These are phyloP conservation scores for Clohesyomyces aquaticus DNA, from an alignment of 495 filamentous ascomycete genomes.

Conservation along the genomic window DNA sequence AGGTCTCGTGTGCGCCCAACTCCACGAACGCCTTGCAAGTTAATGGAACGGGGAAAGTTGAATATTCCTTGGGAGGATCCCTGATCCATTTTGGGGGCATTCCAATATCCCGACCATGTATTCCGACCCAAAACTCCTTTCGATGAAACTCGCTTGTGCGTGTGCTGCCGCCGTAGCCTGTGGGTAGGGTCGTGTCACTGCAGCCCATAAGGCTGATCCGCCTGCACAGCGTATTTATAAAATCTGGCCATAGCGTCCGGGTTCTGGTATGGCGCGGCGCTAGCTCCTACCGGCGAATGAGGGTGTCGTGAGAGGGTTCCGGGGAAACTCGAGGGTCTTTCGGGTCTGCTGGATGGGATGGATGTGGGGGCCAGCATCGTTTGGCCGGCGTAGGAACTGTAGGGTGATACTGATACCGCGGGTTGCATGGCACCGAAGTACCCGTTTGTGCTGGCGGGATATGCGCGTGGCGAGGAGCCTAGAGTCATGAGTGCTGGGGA, in stretches of 20 bases:
- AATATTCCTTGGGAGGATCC: too few species aligned
- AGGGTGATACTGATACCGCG: not conserved
- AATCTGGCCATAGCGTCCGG: slow-evolving; percentile 16
- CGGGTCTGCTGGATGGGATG: not conserved
- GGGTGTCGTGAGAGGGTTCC: not conserved
- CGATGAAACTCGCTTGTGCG: too few species aligned
- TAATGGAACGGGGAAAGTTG: too few species aligned
- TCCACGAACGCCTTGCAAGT: too few species aligned
- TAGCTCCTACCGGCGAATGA: not conserved
- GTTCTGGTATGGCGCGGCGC: slow-evolving; percentile 15
- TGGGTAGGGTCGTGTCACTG: too few species aligned
- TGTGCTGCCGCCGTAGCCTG: too few species aligned
- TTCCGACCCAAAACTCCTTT: too few species aligned
- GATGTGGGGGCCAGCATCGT: not conserved
- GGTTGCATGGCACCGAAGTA: not conserved
- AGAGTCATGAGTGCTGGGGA: slow-evolving; percentile 4
- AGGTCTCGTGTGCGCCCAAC: too few species aligned
- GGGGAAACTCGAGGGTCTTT: not conserved
- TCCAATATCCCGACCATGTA: too few species aligned
- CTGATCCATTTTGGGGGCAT: too few species aligned
- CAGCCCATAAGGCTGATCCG: too few species aligned
- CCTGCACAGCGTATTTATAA: slow-evolving; percentile 15
- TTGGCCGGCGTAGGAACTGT: slow-evolving; percentile 14
- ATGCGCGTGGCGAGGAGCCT: not conserved
- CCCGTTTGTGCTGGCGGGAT: not conserved